A percentile compares a stretch with the other conserved stretches of the same genome.
phyloP scores from a whole-genome alignment of 805 yeast genomes.

The Candida insectalens region DNA sequence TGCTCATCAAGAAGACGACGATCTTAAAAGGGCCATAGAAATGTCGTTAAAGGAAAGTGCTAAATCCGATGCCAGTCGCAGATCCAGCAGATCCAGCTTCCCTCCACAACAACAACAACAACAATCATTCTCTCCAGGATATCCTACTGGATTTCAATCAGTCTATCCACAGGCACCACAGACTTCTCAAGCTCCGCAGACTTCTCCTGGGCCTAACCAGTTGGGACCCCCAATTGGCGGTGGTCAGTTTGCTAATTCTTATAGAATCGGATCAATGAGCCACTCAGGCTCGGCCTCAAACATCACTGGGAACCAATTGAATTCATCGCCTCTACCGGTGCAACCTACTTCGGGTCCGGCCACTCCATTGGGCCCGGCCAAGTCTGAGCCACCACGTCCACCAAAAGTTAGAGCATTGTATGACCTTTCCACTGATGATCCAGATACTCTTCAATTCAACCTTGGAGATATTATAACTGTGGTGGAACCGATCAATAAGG shows the following conservation, averaged over 20 bases:
- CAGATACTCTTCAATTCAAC: slow-evolving; percentile 79
- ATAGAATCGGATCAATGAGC: too few relatives aligned
- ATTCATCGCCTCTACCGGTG: not conserved
- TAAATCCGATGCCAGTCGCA: not conserved
- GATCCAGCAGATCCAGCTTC: slow-evolving; percentile 3
- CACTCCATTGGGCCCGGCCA: not conserved
- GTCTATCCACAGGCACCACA: slow-evolving; percentile 8
- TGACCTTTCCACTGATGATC: slow-evolving; percentile 68
- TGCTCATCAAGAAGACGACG: slow-evolving; percentile 56
- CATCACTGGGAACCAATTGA: too few relatives aligned
- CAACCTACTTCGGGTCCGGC: not conserved
- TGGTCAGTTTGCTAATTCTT: too few relatives aligned
- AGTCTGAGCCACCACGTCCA: slow-evolving; percentile 8
- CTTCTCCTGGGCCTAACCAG: too few relatives aligned
- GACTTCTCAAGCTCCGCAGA: too few relatives aligned
- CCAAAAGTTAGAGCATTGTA: slow-evolving; percentile 68
- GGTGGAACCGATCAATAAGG: slow-evolving; percentile 77
- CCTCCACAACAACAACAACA: slow-evolving; percentile 6
- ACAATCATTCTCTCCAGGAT: too few relatives aligned
- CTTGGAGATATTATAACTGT: slow-evolving; percentile 86
- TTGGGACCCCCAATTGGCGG: too few relatives aligned
- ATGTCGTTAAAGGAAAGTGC: slow-evolving; percentile 60
- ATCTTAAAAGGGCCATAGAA: slow-evolving; percentile 65
- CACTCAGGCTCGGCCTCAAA: too few relatives aligned
- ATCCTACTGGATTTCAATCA: too few relatives aligned